Evolutionary conservation across 2,329 filamentous ascomycete genomes (phyloP), one percentile per base, ranked within the genome.

Genomic region (Pseudodiploospora longispora): DNA sequence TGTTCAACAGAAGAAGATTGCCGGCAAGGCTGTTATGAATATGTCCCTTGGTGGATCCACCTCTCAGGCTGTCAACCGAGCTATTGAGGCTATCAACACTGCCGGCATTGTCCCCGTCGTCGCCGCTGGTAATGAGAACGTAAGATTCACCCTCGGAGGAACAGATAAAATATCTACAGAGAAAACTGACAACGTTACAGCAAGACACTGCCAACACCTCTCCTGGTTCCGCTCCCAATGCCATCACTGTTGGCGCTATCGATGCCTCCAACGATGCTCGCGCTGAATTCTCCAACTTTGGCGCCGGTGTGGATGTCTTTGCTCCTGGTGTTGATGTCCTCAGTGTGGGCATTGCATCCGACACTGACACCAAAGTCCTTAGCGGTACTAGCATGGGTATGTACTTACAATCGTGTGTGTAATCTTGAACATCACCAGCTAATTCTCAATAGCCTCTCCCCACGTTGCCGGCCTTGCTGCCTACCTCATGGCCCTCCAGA

Each of bases 381-480:
- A 75, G 69, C 53, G 76, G 76, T 42, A 79, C 76, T 49, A 75
- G 73, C 49, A 84, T 83, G 80, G 63, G 64, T 67, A 60, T 48
- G 60, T 47, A 28, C n/a, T 3, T 9, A 6, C 10, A 10, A 7
- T 31, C 33, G 2, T 27, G 7, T n/a, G 30, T 1, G 2, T 6
- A 27, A 1, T 12, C 27, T n/a, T 39, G 3, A 6, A 10, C 28
- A 42, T 10, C 10, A 29, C 10, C 30, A 36, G 30, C 40, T 36
- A 36, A 9, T n/a, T 19, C 5, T 37, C 10, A 3, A 39, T 33
- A 65, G 80, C 83, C 28, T 74, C 74, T 9, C 83, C 83, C 2
- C 82, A 85, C 58, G 72, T 86, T 43, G 74, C 78, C 39, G 83
- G 83, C 39, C 68, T 87, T 4, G 80, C 78, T 10, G 81, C 80